Base-by-base conservation (phyloP, 306 rosid species). In the Bauhinia variegata region DNA sequence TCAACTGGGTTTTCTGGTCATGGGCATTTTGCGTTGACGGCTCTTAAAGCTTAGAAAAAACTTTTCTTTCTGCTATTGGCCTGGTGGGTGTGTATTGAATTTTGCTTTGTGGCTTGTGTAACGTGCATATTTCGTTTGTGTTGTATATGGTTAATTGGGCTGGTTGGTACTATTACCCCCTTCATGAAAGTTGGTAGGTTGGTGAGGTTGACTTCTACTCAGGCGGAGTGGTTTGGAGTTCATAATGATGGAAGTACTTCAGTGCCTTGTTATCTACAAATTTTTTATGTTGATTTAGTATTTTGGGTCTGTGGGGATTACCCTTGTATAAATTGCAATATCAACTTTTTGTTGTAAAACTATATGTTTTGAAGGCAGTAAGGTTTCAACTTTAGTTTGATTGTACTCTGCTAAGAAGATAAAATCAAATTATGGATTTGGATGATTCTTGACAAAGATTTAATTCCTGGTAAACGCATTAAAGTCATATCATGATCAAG, bases 161-260 rank as follows among this genome's bases (percentile, higher is more conserved):
- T 69, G 76, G 71, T 65, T 61, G 67, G 59, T 44, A 18, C 41
- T 73, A 18, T 68, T 67, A 17, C 60, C 64, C 51, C 23, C 68
- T 84, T 63, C 72, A 60, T 54, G 78, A 83, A 91, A 80, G 97
- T 85, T 91, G 96, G 95, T 91, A 78, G 96, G 86, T 88, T 87
- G 80, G 70, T 73, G 73, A 78, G 72, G 95, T 92, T 92, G 95
- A 83, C 97, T 92, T 84, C 65, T 66, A 77, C 70, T 47, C 12
- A 36, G 64, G 81, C 63, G 17, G 68, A 76, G 67, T 83, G 68
- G 69, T 77, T 69, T 59, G 60, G 71, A 50, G 65, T 52, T 73
- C 57, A 44, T 67, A 28, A 37, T 44, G 11, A 50, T 23, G 42
- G 70, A 30, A 5, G 41, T 3, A 36, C 58, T 64, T 70, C 1